These are phyloP conservation scores for Primulina eburnea DNA, from an alignment of 257 asterid genomes.

Conservation along the genomic window DNA sequence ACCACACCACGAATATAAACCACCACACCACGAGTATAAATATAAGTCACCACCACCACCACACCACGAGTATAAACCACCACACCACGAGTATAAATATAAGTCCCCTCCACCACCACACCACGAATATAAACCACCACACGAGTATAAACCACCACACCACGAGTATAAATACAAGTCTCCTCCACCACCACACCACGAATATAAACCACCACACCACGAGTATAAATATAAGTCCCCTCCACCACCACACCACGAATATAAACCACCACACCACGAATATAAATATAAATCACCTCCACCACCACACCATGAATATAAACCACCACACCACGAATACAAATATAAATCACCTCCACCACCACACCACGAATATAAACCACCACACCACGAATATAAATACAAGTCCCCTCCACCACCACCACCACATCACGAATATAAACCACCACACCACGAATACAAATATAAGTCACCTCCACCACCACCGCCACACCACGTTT, in stretches of 20 bases:
- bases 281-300: slow-evolving; percentile 4
- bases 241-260: slow-evolving; percentile 8
- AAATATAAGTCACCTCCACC: neutral
- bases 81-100: neutral
- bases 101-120: slow-evolving; percentile 23
- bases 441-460: neutral
- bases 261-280: neutral
- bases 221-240: slow-evolving; percentile 11
- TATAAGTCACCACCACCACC: slow-evolving; percentile 31
- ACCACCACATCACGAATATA: neutral
- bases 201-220: neutral
- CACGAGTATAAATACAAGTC: slow-evolving; percentile 11
- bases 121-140: too few relatives aligned
- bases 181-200: slow-evolving; percentile 1
- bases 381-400: neutral
- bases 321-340: neutral
- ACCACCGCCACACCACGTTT: neutral
- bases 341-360: slow-evolving; percentile 9
- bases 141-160: neutral
- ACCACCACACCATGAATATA: neutral
- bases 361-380: neutral
- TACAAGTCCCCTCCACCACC: slow-evolving; percentile 23
- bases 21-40: slow-evolving; percentile 16
- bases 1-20: neutral
- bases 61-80: neutral